Evolutionary conservation across 2,329 filamentous ascomycete genomes (phyloP), one percentile per base, ranked within the genome.

Genomic region (Mycosphaerella sp.): DNA sequence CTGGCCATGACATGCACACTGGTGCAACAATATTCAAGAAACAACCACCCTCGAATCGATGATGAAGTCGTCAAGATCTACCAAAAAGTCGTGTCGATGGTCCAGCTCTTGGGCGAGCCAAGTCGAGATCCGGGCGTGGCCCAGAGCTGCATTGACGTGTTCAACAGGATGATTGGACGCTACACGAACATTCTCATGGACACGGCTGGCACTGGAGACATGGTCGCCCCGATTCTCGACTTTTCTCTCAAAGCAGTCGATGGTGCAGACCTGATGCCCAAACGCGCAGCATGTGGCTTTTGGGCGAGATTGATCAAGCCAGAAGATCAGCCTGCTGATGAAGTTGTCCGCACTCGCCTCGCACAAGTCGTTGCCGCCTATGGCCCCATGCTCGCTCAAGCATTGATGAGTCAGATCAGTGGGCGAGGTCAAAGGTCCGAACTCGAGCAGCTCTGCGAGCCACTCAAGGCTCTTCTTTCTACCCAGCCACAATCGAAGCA

Each of bases 1-100:
- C 80, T 93, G 31, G 83, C 82, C 53, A 87, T 85, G 3, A 85
- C 85, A 2, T 85, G 83, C 65, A 84, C 82, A 0, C 85, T 91
- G 64, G 74, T 85, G 32, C 65, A 64, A 10, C 67, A 69, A 17
- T 67, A 78, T 77, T 67, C 66, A 10, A 61, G 61, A 14, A 39
- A 54, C 5, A 58, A 58, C 43, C 70, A 74, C 12, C 65, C 67
- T 1, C 72, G 76, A 14, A 74, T 79, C 26, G 70, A 76, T 3
- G 65, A 68, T 5, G 76, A 82, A 50, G 74, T 83, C 43, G 73
- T 67, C 6, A 72, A 69, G 45, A 74, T 86, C 9, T 70, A 87
- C 10, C 75, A 76, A 29, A 86, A 87, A 78, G 78, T 85, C 5
- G 73, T 85, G 11, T 73, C 74, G 8, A 74, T 90, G 12, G 73